phyloP scores from a whole-genome alignment of 164 flowering plant species.

The Sedum album region DNA sequence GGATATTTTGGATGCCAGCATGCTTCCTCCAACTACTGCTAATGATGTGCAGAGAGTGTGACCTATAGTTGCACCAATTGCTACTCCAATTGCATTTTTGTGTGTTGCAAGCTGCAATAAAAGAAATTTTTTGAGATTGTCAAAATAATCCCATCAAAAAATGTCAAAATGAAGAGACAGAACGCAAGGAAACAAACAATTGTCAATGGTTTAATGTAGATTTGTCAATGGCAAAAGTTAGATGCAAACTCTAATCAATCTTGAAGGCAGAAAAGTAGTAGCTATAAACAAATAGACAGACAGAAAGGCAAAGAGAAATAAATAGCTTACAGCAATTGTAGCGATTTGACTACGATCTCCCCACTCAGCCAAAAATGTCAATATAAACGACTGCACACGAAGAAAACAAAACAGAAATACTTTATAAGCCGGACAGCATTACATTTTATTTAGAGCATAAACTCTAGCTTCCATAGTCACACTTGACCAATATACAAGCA shows the following conservation, averaged over 20 bases:
- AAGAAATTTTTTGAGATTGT: neutral
- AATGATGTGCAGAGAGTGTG: conserved; percentile 92
- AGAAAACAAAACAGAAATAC: neutral
- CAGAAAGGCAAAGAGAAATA: neutral
- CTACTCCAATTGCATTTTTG: conserved; percentile 95
- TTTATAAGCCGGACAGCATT: neutral
- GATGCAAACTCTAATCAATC: neutral
- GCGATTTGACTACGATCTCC: conserved; percentile 99
- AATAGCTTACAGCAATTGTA: conserved; percentile 87
- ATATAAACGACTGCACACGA: conserved; percentile 73
- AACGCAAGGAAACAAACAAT: no score
- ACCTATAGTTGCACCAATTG: conserved; percentile 84
- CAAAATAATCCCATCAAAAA: no score
- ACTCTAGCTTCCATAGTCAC: neutral
- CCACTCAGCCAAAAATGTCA: conserved; percentile 98
- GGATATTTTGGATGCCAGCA: conserved; percentile 93
- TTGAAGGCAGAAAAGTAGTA: neutral
- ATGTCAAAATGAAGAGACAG: neutral
- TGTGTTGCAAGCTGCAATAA: conserved; percentile 85
- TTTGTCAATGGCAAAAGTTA: neutral
- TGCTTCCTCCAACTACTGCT: conserved; percentile 98
- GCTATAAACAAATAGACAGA: neutral
- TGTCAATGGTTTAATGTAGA: neutral
- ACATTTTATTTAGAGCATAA: neutral
- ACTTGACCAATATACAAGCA: neutral